Conservation (phyloP, 441 rosid species). For the Euphorbia neoarborescens region DNA sequence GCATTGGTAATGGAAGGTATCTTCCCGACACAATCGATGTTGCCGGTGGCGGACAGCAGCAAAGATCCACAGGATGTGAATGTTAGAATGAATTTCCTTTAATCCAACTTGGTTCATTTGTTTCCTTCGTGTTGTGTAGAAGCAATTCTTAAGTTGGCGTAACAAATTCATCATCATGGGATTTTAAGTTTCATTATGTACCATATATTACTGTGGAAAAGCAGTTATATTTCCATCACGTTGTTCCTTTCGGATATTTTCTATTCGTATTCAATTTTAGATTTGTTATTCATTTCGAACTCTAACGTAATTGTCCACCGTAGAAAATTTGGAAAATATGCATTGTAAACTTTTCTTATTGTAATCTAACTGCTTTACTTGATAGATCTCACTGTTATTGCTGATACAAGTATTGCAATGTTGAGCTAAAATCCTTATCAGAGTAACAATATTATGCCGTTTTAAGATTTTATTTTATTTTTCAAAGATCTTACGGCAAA, state of each 20-base stretch:
- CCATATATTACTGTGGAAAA: conserved; percentile 3
- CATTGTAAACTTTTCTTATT: neutral
- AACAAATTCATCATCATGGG: neutral
- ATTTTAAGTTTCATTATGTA: conserved; percentile 6
- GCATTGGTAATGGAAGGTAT: conserved; percentile 35
- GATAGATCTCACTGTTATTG: neutral
- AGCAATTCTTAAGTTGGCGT: neutral
- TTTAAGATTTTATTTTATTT: too few relatives aligned
- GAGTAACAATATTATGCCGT: too few relatives aligned
- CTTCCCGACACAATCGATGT: conserved; percentile 68
- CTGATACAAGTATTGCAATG: too few relatives aligned
- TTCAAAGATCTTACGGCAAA: too few relatives aligned
- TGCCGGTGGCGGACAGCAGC: conserved; percentile 42
- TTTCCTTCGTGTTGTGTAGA: neutral
- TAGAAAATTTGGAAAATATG: neutral
- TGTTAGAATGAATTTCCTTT: conserved; percentile 27
- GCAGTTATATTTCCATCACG: neutral
- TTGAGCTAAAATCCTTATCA: too few relatives aligned
- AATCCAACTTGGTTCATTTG: neutral
- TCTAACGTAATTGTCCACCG: neutral
- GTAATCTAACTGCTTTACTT: neutral
- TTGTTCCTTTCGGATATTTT: neutral
- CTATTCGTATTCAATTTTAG: neutral
- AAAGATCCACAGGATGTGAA: conserved; percentile 62
- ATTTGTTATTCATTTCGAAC: neutral